A percentile compares a stretch with the other conserved stretches of the same genome.
Conservation (phyloP, 192 early-diverging fungal genomes). For the Coemansia sp. region DNA sequence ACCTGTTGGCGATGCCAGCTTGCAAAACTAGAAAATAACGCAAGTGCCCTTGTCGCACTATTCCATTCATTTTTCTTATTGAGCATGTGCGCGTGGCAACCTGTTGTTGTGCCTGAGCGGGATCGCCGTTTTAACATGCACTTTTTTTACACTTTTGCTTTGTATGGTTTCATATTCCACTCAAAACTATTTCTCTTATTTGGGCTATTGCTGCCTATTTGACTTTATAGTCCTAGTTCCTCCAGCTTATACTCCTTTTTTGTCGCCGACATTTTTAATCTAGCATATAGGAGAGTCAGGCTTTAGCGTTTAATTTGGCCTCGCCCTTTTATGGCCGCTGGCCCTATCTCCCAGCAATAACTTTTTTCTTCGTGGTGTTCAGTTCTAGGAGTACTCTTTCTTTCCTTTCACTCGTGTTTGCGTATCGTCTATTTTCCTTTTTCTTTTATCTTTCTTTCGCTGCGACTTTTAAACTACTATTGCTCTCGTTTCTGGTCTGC, state of each 20-base stretch:
- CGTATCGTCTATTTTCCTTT: neutral
- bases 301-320: neutral
- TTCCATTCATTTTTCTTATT: neutral
- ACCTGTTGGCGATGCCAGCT: neutral
- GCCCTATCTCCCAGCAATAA: neutral
- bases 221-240: neutral
- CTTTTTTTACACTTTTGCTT: neutral
- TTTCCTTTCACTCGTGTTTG: neutral
- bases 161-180: neutral
- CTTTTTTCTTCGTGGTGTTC: neutral
- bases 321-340: neutral
- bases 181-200: no score
- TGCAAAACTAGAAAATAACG: neutral
- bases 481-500: neutral
- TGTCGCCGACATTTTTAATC: neutral
- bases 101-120: slow-evolving; percentile 4
- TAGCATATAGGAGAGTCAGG: neutral
- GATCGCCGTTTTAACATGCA: neutral
- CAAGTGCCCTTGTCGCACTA: neutral
- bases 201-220: neutral
- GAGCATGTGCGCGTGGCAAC: slow-evolving; percentile 1
- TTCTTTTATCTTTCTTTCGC: neutral
- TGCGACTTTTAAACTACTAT: neutral
- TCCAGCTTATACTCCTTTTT: neutral
- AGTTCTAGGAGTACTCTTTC: no score